phyloP scores from a whole-genome alignment of 345 rosid species.

The Corchorus capsularis region DNA sequence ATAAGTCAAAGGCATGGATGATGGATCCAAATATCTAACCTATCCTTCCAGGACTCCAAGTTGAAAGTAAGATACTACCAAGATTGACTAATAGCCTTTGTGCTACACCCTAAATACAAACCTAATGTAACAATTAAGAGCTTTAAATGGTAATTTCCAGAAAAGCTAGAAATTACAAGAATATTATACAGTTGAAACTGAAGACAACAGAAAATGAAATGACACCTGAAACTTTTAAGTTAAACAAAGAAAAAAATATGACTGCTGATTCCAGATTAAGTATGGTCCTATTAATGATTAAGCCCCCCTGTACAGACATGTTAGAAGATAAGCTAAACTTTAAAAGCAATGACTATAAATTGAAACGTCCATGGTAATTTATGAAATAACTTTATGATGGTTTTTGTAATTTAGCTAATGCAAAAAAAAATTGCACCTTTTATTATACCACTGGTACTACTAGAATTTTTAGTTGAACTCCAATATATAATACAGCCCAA shows the following conservation, averaged over 20 bases:
- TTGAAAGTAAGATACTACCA: background rate
- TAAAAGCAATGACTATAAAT: no score
- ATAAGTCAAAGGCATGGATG: background rate
- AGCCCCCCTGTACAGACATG: no score
- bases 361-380: no score
- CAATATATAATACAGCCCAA: background rate
- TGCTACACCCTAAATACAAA: background rate
- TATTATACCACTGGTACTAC: no score
- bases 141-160: background rate
- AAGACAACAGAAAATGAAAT: background rate
- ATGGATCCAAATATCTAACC: background rate
- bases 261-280: background rate
- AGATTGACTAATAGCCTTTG: background rate
- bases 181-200: background rate
- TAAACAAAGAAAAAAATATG: background rate
- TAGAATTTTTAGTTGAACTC: background rate
- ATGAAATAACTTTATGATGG: no score
- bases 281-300: background rate
- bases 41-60: background rate
- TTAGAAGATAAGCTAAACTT: no score
- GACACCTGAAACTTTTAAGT: background rate
- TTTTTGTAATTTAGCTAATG: no score
- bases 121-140: background rate
- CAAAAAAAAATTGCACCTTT: no score
- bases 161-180: background rate